Base-by-base conservation (phyloP, 805 yeast genomes). In the Zygotorulaspora florentina region DNA sequence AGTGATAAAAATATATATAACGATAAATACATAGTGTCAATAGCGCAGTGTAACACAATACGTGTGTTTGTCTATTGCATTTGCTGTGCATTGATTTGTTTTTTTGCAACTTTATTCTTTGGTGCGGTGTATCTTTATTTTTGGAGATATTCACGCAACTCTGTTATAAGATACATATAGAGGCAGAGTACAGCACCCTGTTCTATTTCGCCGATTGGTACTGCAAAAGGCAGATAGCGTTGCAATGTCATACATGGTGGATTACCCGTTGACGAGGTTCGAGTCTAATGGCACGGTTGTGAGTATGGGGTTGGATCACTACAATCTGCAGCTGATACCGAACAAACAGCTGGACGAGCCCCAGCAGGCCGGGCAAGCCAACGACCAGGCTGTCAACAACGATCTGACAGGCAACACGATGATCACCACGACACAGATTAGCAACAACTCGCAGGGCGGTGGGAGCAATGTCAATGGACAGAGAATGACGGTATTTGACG, bases 381-480 rank as follows among this genome's bases (percentile, higher is more conserved):
- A 46, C 35, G 39, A 37, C n/a, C 35, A 35, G 12, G 37, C 42
- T 8, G 54, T 54, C 12, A 53, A 52, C 15, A 59, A 60, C 45
- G 61, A 61, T 45, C 47, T 61, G 25, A 62, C 67, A 2, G 67
- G 67, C 28, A 62, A 60, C 37, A 62, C 67, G 3, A 43, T 62
- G 45, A 54, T 51, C 12, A 52, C 54, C 10, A 54, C 51, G 8
- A 40, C 45, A 5, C 36, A 29, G 18, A 23, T 20, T 20, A 39
- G 35, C 15, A 15, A 10, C 16, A 30, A 26, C 25, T 20, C 25
- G 25, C n/a, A 17, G 20, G 16, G 20, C 13, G 13, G 34, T 9
- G 26, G 13, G 12, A 28, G n/a, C n/a, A 27, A 27, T 17, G 36
- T 25, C 12, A 25, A 13, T 17, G 20, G 28, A 12, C 47, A 44